Base-by-base conservation (phyloP, 2,329 filamentous ascomycete species). In the Pyrenophora graminea region DNA sequence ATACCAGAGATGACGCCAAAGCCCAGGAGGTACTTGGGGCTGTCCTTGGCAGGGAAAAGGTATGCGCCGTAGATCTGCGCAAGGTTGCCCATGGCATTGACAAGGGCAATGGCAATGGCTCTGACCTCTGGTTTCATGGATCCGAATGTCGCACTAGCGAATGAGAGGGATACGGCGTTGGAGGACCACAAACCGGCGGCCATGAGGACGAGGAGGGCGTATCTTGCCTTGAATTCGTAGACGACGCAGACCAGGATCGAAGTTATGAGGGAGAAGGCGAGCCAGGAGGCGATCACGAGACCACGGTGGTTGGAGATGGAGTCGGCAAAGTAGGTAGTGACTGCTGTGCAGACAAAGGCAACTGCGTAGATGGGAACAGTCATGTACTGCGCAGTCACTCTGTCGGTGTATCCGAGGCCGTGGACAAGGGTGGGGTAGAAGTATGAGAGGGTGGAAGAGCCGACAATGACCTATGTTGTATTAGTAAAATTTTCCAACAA, bases 31-130 rank as follows among this genome's bases (percentile, higher is more conserved):
- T 72, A 72, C 51, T 81, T 79, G 0, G 81, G 80, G 17, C 68
- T 67, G 46, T 83, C 79, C 0, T 69, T 58, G 0, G 66, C 63
- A 0, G 81, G 82, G 64, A 82, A 84, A 2, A 84, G 59, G 55
- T 82, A 63, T 0, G 79, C 75, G 8, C 82, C 81, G 53, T 83
- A 84, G 15, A 84, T 83, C 53, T 81, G 78, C 0, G 80, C 78
- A 9, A 82, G 62, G 54, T 83, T 83, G 3, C 79, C 81, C 61
- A 83, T 70, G 0, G 79, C 78, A 55, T 83, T 82, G 33, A 83
- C 77, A 8, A 82, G 63, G 1, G 80, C 81, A 18, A 84, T 64
- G 3, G 74, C 74, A n/a, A 84, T 76, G 12, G 76, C 80, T n/a
- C 81, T 67, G 3, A 77, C 76, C 55, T 83, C 79, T 0, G 74